A percentile compares a stretch with the other conserved stretches of the same genome.
Conservation (phyloP, 345 rosid genomes). For the Syzygium aromaticum region DNA sequence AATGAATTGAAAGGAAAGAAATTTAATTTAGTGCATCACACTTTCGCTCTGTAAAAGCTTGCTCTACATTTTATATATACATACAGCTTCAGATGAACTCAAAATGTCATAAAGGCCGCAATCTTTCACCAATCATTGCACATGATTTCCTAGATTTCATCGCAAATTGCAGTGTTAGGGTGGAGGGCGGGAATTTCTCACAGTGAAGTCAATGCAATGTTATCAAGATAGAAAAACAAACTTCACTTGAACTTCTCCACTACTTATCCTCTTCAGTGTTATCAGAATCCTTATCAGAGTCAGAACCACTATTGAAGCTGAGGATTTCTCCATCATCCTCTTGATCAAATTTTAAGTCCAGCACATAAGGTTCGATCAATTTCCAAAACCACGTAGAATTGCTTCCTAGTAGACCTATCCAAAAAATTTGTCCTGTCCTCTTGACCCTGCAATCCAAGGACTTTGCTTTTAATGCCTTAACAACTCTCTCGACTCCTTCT, state of each 20-base stretch:
- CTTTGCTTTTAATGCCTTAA: conserved; percentile 44
- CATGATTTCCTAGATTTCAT: not conserved
- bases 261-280: conserved; percentile 6
- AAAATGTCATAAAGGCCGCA: not conserved
- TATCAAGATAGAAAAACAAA: not conserved
- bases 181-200: not conserved
- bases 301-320: conserved; percentile 28
- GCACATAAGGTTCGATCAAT: conserved; percentile 52
- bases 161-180: not conserved
- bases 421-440: conserved; percentile 60
- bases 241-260: not conserved
- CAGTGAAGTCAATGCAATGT: not conserved
- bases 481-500: conserved; percentile 46
- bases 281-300: conserved; percentile 17
- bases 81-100: not conserved
- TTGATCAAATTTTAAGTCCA: conserved; percentile 37
- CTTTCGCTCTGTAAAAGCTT: not conserved
- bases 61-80: not conserved
- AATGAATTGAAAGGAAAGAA: not conserved
- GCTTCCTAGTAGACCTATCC: conserved; percentile 73
- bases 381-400: conserved; percentile 59
- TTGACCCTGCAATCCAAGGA: conserved; percentile 69
- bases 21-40: not conserved
- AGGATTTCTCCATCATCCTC: conserved; percentile 24
- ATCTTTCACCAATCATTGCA: not conserved